Percentiles rank a stretch among this genome's conserved stretches.
Evolutionary conservation across 257 asterid genomes (phyloP).

Genomic region (Nicotiana otophora): DNA sequence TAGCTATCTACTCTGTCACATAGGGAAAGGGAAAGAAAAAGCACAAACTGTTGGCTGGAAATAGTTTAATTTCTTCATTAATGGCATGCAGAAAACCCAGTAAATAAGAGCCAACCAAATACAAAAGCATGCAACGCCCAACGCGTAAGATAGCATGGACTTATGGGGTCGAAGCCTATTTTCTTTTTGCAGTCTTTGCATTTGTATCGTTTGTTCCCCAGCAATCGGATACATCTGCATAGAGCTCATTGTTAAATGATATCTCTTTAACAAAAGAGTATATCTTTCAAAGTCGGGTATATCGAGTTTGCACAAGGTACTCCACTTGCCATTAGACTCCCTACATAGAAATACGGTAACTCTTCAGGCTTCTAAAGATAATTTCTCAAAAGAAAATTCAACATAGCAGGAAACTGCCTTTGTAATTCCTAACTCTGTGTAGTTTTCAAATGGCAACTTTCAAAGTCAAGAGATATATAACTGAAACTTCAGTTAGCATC

Average conservation of each 20-base stretch:
- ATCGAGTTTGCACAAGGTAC: neutral
- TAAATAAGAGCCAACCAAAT: neutral
- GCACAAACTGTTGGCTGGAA: neutral
- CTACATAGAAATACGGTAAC: no score
- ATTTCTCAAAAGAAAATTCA: no score
- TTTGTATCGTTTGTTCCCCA: conserved; percentile 52
- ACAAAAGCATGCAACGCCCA: neutral
- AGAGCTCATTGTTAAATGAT: no score
- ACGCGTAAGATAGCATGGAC: no score
- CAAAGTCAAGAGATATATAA: neutral
- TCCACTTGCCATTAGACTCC: neutral
- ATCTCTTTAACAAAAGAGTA: conserved; percentile 30
- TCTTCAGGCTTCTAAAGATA: no score
- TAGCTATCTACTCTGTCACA: neutral
- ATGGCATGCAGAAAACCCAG: neutral
- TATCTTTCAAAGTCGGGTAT: neutral
- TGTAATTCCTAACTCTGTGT: no score
- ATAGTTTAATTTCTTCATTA: neutral
- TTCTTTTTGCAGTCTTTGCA: conserved; percentile 52
- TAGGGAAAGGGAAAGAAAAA: neutral
- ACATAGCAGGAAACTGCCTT: no score
- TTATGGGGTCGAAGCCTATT: conserved; percentile 44
- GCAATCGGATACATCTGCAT: no score
- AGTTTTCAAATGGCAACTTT: neutral
- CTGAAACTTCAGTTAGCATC: neutral